Evolutionary conservation across 805 yeast genomes (phyloP).

Genomic region (Teunomyces barrocoloradensis): DNA sequence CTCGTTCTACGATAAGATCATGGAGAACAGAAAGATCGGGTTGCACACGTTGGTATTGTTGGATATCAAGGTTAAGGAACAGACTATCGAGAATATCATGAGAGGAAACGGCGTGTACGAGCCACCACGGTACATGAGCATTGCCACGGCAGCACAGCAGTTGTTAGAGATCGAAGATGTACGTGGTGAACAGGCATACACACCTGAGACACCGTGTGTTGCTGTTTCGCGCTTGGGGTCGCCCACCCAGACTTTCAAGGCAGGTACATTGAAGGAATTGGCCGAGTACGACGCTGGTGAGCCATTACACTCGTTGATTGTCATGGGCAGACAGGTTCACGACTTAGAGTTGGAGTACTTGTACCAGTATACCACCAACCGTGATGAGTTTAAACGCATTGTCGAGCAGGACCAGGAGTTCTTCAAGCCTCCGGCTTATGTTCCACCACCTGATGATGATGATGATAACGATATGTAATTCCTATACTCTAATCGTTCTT

Average conservation of each 20-base stretch:
- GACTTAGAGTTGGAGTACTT: slow-evolving; percentile 88
- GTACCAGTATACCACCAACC: slow-evolving; percentile 68
- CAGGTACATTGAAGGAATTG: slow-evolving; percentile 78
- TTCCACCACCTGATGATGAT: slow-evolving; percentile 42
- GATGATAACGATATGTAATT: neutral
- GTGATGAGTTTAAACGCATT: slow-evolving; percentile 45
- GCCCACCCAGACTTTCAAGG: slow-evolving; percentile 75
- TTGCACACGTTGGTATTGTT: slow-evolving; percentile 84
- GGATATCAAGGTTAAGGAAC: slow-evolving; percentile 96
- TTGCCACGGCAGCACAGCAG: slow-evolving; percentile 85
- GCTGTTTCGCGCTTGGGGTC: slow-evolving; percentile 92
- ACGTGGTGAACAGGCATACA: slow-evolving; percentile 75
- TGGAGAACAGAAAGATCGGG: slow-evolving; percentile 89
- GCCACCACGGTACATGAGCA: slow-evolving; percentile 96
- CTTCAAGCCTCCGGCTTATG: slow-evolving; percentile 71
- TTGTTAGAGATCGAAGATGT: slow-evolving; percentile 81
- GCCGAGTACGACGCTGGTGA: slow-evolving; percentile 87
- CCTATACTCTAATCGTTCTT: neutral
- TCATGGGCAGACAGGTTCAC: slow-evolving; percentile 91
- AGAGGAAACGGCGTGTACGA: slow-evolving; percentile 89
- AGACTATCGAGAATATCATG: slow-evolving; percentile 90
- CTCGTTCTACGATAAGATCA: slow-evolving; percentile 82
- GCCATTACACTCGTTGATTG: slow-evolving; percentile 88
- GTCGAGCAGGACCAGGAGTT: slow-evolving; percentile 55
- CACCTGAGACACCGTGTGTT: slow-evolving; percentile 86